These are phyloP conservation scores for Sporothrix brasiliensis DNA, from an alignment of 2,329 filamentous ascomycete genomes.

Conservation along the genomic window DNA sequence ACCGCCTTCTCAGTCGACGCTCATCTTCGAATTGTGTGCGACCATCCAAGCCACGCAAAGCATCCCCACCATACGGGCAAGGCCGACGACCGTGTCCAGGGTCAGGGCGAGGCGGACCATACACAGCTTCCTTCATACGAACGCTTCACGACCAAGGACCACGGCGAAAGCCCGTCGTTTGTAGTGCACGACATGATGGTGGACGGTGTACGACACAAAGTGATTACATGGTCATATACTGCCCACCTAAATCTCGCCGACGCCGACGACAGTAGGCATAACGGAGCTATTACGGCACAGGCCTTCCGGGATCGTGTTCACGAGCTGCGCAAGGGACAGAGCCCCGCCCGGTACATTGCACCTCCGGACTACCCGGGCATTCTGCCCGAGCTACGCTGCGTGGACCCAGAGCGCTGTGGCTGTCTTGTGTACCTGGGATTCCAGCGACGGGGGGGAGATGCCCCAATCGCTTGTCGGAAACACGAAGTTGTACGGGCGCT, in stretches of 20 bases:
- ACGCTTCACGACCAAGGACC: background rate
- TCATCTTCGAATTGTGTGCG: slow-evolving; percentile 1
- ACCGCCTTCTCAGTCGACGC: background rate
- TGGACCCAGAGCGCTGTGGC: slow-evolving; percentile 30
- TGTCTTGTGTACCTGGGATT: slow-evolving; percentile 29
- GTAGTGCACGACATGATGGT: slow-evolving; percentile 16
- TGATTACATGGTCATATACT: slow-evolving; percentile 28
- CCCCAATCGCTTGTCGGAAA: background rate
- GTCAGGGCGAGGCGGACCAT: too few species aligned
- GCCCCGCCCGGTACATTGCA: slow-evolving; percentile 11
- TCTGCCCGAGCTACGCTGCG: slow-evolving; percentile 29
- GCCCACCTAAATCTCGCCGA: slow-evolving; percentile 27
- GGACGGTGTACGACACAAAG: slow-evolving; percentile 8
- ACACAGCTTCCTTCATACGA: background rate
- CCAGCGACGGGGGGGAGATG: background rate
- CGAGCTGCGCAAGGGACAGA: background rate
- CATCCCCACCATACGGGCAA: background rate
- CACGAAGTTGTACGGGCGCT: slow-evolving; percentile 11
- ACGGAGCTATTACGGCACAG: slow-evolving; percentile 13
- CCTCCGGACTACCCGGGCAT: slow-evolving; percentile 24
- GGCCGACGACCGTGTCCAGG: too few species aligned
- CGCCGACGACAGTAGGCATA: too few species aligned
- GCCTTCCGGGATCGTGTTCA: slow-evolving; percentile 7
- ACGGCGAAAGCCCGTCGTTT: slow-evolving; percentile 22
- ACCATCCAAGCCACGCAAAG: background rate